Percentiles rank a stretch among this genome's conserved stretches.
Evolutionary conservation across 192 early-diverging fungal genomes (phyloP).

Genomic region (Geranomyces michiganensis): DNA sequence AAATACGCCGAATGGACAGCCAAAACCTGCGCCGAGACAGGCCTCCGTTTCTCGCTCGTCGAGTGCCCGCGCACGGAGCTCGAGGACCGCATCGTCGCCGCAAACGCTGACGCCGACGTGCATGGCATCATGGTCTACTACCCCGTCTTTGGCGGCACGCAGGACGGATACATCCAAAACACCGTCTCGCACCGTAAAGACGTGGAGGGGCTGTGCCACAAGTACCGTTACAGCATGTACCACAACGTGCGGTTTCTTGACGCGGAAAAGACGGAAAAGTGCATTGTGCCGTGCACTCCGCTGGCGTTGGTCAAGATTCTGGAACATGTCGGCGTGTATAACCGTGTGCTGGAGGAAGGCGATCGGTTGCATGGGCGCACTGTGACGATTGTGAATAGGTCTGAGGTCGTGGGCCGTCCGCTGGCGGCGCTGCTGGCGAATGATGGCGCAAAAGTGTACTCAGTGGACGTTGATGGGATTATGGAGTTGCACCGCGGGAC

Average conservation of each 20-base stretch:
- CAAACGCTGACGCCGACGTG: constrained; percentile 81
- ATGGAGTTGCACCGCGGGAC: constrained; percentile 61
- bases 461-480: constrained; percentile 89
- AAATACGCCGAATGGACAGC: constrained; percentile 97
- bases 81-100: constrained; percentile 81
- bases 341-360: constrained; percentile 82
- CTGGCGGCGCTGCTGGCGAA: constrained; percentile 96
- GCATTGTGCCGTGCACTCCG: constrained; percentile 99
- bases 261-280: constrained; percentile 77
- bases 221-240: constrained; percentile 95
- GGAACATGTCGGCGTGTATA: constrained; percentile 95
- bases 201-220: constrained; percentile 94
- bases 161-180: constrained; percentile 94
- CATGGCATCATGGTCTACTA: constrained; percentile 99
- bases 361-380: constrained; percentile 92
- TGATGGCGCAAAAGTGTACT: constrained; percentile 97
- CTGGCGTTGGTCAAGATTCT: constrained; percentile 94
- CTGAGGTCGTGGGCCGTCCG: constrained; percentile 96
- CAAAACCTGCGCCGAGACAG: constrained; percentile 88
- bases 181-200: constrained; percentile 88
- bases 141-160: constrained; percentile 91
- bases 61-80: constrained; percentile 80
- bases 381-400: constrained; percentile 93
- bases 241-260: constrained; percentile 94
- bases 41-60: constrained; percentile 89